Percentiles rank a stretch among this genome's conserved stretches.
These are phyloP conservation scores for Parathielavia appendiculata DNA, from an alignment of 495 filamentous ascomycete species.

Conservation along the genomic window DNA sequence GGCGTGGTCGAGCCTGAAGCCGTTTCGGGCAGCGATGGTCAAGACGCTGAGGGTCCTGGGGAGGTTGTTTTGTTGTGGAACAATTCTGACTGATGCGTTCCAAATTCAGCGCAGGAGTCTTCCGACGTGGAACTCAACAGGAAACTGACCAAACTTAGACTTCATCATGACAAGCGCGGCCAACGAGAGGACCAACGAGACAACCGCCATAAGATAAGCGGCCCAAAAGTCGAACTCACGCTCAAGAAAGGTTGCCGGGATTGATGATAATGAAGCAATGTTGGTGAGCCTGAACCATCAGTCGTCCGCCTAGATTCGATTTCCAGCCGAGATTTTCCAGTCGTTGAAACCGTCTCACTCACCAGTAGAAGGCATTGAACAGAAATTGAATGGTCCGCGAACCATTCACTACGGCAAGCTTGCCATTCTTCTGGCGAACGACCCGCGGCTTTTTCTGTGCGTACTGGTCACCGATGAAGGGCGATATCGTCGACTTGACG, in stretches of 20 bases:
- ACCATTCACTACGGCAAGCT: constrained; percentile 40
- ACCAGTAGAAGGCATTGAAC: constrained; percentile 51
- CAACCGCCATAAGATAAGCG: constrained; percentile 43
- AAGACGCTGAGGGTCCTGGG: constrained; percentile 40
- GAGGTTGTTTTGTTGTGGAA: constrained; percentile 41
- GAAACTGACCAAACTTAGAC: constrained; percentile 25
- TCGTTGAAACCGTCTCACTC: constrained; percentile 11
- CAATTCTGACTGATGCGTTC: constrained; percentile 35
- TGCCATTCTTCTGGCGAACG: constrained; percentile 33
- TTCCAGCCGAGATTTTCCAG: not conserved
- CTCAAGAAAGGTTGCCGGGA: constrained; percentile 45
- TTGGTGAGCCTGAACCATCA: constrained; percentile 39
- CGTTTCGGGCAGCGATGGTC: constrained; percentile 38
- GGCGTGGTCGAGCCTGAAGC: constrained; percentile 49
- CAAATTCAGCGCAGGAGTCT: not conserved
- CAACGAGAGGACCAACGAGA: constrained; percentile 32
- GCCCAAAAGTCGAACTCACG: constrained; percentile 44
- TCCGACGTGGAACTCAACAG: constrained; percentile 24
- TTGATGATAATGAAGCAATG: constrained; percentile 43
- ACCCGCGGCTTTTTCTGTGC: constrained; percentile 31
- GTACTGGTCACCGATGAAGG: constrained; percentile 48
- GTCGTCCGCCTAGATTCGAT: not conserved
- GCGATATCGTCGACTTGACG: constrained; percentile 51
- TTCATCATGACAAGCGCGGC: not conserved
- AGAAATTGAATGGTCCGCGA: constrained; percentile 45